Percentiles rank a stretch among this genome's conserved stretches.
phyloP scores from a whole-genome alignment of 495 filamentous ascomycete species.

The Pyrenula massariospora region DNA sequence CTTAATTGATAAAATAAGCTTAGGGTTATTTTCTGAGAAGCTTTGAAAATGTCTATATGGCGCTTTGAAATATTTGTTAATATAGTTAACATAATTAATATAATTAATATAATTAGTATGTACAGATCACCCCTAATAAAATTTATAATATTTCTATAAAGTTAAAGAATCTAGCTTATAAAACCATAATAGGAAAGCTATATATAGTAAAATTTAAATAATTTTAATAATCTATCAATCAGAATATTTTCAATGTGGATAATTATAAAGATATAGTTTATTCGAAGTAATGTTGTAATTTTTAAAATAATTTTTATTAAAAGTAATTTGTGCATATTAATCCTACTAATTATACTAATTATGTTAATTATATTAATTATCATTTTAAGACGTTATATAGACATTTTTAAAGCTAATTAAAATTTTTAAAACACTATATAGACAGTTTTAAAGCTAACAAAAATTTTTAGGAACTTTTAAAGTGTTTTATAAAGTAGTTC shows the following conservation, averaged over 20 bases:
- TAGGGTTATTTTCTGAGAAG: neutral
- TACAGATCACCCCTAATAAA: neutral
- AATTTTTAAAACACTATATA: too few species aligned
- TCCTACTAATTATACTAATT: neutral
- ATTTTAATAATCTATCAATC: neutral
- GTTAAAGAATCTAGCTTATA: neutral
- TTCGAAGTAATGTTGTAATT: neutral
- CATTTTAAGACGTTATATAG: too few species aligned
- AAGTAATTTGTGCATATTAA: neutral
- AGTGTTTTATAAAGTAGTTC: too few species aligned
- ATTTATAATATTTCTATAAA: neutral
- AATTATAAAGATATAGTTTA: neutral
- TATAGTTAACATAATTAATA: neutral
- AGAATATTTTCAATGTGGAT: neutral
- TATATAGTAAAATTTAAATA: too few species aligned
- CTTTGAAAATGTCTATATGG: too few species aligned
- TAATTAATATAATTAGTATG: neutral
- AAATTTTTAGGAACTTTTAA: too few species aligned
- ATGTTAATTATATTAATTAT: neutral
- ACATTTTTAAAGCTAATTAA: too few species aligned
- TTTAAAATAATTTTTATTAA: neutral
- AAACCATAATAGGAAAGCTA: neutral
- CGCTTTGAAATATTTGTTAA: too few species aligned
- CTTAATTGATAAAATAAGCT: neutral
- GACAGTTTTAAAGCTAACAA: too few species aligned